Evolutionary conservation across 805 yeast species (phyloP), one percentile per base, ranked within the genome.

Genomic region (Phaffomyces thermotolerans): DNA sequence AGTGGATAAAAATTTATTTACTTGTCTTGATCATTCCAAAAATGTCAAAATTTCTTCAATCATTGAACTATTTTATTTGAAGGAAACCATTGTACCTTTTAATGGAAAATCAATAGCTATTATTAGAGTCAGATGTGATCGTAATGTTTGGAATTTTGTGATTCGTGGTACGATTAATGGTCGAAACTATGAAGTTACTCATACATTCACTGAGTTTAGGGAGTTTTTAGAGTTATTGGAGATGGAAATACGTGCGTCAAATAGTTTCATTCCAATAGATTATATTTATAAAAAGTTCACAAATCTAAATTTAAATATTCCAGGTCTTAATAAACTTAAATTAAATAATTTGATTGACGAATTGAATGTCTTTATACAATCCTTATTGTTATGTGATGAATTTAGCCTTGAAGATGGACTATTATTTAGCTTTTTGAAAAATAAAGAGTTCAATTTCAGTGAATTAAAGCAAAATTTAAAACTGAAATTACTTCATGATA

Each of bases 11-110:
- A 54, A 55, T 17, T 44, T 42, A 40, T 56, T 72, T 40, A 64
- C 64, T 7, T 67, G 73, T 17, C 52, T 73, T 41, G 81, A 76
- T 53, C 76, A 65, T 48, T 67, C 73, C 13, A 75, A 69, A 51
- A 59, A 66, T 45, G 36, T 50, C 9, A 44, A 37, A 20, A 64
- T 71, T 22, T 68, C 70, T 43, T 47, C 55, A 10, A n/a, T 60
- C 9, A 47, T 72, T 4, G 74, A 72, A 41, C 39, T 42, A 1
- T 32, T 23, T 6, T 62, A 54, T 41, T 31, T 65, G 23, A 23
- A 47, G 8, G 40, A 51, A 6, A 51, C 45, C 20, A 47, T 59
- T 4, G 54, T 60, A 0, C 29, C 42, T 1, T 47, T 54, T 5
- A 44, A 54, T 12, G 58, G 51, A 6, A 57, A 50, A 41, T 54